Percentiles rank a stretch among this genome's conserved stretches.
Conservation (phyloP, 495 filamentous ascomycete species). For the Baudoinia panamericana region DNA sequence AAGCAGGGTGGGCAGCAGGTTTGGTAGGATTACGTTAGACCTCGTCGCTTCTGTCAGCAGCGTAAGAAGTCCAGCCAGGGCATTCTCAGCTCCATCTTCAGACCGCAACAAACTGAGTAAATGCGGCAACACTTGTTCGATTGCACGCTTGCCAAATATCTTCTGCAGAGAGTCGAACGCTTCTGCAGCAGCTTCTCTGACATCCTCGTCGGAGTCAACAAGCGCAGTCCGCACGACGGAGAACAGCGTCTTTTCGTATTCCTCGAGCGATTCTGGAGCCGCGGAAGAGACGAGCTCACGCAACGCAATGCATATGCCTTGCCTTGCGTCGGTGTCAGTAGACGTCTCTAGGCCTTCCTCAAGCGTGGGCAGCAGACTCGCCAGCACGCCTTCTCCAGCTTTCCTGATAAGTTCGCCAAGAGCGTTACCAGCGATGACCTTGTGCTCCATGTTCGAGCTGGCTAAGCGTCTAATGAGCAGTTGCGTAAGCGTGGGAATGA, state of each 20-base stretch:
- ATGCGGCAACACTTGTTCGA: constrained; percentile 89
- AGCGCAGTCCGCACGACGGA: constrained; percentile 87
- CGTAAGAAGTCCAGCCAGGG: constrained; percentile 79
- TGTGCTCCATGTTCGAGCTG: constrained; percentile 94
- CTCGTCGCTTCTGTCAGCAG: constrained; percentile 84
- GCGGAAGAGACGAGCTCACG: constrained; percentile 89
- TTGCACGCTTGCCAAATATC: constrained; percentile 79
- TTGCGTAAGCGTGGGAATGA: constrained; percentile 86
- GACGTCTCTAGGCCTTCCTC: constrained; percentile 84
- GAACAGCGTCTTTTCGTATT: constrained; percentile 88
- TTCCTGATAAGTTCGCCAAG: constrained; percentile 93
- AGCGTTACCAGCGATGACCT: constrained; percentile 93
- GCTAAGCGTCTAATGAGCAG: constrained; percentile 88
- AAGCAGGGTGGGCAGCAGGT: constrained; percentile 84
- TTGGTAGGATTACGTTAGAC: constrained; percentile 91
- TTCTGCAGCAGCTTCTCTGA: constrained; percentile 90
- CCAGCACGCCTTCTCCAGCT: constrained; percentile 82
- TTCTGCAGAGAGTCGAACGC: constrained; percentile 91
- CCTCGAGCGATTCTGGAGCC: constrained; percentile 75
- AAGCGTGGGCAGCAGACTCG: constrained; percentile 76
- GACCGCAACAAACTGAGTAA: constrained; percentile 75
- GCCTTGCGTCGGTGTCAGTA: constrained; percentile 82
- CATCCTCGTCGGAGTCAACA: constrained; percentile 76
- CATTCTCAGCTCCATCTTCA: constrained; percentile 80
- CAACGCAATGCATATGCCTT: constrained; percentile 94